Evolutionary conservation across 495 filamentous ascomycete genomes (phyloP), one percentile per base, ranked within the genome.

Genomic region (Penicillium antarcticum): DNA sequence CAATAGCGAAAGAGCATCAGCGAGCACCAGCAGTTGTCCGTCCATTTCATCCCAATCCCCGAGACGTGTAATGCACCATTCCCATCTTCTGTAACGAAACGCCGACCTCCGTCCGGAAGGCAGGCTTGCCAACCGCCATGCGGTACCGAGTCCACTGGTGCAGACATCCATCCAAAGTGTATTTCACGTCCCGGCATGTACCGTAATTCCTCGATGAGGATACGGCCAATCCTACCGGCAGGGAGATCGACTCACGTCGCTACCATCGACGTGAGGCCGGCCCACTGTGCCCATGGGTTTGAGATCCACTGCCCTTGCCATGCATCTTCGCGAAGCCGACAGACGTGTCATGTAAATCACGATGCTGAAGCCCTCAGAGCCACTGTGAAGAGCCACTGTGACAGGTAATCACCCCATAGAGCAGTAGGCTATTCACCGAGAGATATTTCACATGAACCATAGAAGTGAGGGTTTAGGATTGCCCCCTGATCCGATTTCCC

Each of bases 11-110:
- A 70, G 71, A 81, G 75, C 78, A 83, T 73, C 83, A 87, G 83
- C 84, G 81, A 87, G 84, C 82, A 76, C 80, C 77, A 84, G 80
- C 74, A 71, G 80, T 64, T 67, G 53, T 51, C 53, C 35, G 45
- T 56, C 29, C 41, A 33, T 14, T 8, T 45, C 23, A 19, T 47
- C 29, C 44, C 32, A 49, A 39, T 17, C 19, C 21, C 12, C 48
- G 21, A 29, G 26, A 38, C 29, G 19, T 19, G 37, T 16, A 17
- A 23, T 23, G 11, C 34, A 35, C 17, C 16, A 14, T 4, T 19
- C 32, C 47, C 36, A 26, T 41, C 9, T 13, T 38, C 26, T 21
- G 29, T 29, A 33, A 38, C 26, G 8, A n/a, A n/a, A n/a, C n/a
- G n/a, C n/a, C n/a, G n/a, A n/a, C n/a, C n/a, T n/a, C n/a, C n/a